Conservation (phyloP, 2,329 filamentous ascomycete genomes). For the Pestalotiopsis sp. region DNA sequence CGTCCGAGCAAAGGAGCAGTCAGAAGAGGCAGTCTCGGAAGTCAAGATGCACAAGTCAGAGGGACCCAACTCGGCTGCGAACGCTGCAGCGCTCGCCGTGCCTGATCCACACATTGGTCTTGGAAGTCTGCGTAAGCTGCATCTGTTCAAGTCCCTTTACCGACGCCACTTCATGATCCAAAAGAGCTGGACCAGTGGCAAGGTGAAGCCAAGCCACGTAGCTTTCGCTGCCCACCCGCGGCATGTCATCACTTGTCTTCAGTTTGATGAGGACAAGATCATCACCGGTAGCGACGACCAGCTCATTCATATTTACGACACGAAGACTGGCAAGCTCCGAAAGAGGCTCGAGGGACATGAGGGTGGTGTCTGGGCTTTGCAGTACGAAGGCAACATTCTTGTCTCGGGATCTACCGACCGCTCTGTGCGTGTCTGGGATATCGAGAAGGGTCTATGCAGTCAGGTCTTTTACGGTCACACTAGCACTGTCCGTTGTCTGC, state of each 20-base stretch:
- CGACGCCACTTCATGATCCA: constrained; percentile 89
- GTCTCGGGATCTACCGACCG: constrained; percentile 96
- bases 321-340: constrained; percentile 83
- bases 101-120: constrained; percentile 81
- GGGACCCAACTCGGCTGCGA: constrained; percentile 84
- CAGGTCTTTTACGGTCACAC: constrained; percentile 98
- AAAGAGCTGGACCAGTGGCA: constrained; percentile 86
- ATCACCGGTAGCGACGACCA: constrained; percentile 97
- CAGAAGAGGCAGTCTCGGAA: constrained; percentile 38
- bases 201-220: constrained; percentile 83
- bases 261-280: constrained; percentile 98
- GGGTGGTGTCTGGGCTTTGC: constrained; percentile 94
- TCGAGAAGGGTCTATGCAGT: constrained; percentile 86
- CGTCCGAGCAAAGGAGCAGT: constrained; percentile 18
- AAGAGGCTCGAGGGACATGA: constrained; percentile 90
- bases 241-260: constrained; percentile 95
- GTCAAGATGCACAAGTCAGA: constrained; percentile 62
- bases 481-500: constrained; percentile 91
- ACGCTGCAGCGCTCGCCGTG: constrained; percentile 78
- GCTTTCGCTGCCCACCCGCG: constrained; percentile 95
- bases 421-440: constrained; percentile 99
- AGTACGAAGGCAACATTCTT: constrained; percentile 92
- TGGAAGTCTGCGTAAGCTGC: constrained; percentile 75
- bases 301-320: constrained; percentile 97
- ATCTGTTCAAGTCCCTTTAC: constrained; percentile 95